phyloP scores from a whole-genome alignment of 352 stramenopile genomes.

The Phytophthora pseudosyringae region DNA sequence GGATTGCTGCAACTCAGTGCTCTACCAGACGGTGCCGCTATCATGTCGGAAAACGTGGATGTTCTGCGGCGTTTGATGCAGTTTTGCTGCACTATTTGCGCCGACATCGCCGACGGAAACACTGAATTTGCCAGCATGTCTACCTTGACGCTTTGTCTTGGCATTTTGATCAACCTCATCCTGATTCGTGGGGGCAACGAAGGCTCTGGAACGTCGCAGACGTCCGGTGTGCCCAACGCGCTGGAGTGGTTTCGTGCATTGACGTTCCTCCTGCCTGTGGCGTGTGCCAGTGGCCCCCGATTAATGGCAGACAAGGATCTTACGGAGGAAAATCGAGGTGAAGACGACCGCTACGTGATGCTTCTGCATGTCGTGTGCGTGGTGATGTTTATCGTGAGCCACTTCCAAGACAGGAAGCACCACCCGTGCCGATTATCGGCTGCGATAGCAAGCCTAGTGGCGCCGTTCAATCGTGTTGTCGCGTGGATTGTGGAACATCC shows the following conservation, averaged over 20 bases:
- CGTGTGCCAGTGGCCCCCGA: slow-evolving; percentile 63
- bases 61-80: slow-evolving; percentile 74
- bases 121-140: slow-evolving; percentile 60
- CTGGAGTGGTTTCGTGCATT: slow-evolving; percentile 77
- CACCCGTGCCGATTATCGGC: slow-evolving; percentile 46
- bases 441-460: slow-evolving; percentile 52
- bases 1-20: slow-evolving; percentile 82
- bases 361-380: slow-evolving; percentile 76
- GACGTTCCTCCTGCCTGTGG: slow-evolving; percentile 76
- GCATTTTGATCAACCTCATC: slow-evolving; percentile 82
- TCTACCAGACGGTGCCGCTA: slow-evolving; percentile 55
- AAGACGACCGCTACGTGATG: slow-evolving; percentile 85
- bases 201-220: slow-evolving; percentile 15
- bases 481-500: slow-evolving; percentile 66
- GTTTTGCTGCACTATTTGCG: slow-evolving; percentile 79
- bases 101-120: slow-evolving; percentile 54
- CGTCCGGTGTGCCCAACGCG: slow-evolving; percentile 50
- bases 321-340: slow-evolving; percentile 54
- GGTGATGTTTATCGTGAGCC: slow-evolving; percentile 71
- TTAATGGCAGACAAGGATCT: slow-evolving; percentile 58
- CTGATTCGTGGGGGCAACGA: slow-evolving; percentile 62
- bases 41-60: slow-evolving; percentile 62
- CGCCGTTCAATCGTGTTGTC: slow-evolving; percentile 61
- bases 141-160: slow-evolving; percentile 77
- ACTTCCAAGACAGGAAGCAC: slow-evolving; percentile 55